These are phyloP conservation scores for Actinomortierella ambigua DNA, from an alignment of 371 early-diverging fungal species.

Conservation along the genomic window DNA sequence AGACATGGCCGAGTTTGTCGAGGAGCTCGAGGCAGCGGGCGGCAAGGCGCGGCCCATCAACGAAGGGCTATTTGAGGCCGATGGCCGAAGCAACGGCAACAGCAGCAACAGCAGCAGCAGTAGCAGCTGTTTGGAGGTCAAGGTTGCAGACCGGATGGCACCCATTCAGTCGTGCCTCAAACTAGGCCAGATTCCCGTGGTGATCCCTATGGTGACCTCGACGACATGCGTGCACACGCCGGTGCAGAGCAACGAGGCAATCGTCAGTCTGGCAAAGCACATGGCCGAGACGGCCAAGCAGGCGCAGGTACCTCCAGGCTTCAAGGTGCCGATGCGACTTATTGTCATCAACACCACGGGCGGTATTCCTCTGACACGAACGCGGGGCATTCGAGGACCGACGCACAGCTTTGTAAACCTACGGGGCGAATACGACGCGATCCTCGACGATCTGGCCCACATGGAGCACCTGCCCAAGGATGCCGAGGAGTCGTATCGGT, in stretches of 20 bases:
- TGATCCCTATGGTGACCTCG: constrained; percentile 49
- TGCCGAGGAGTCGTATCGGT: constrained; percentile 48
- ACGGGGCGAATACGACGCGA: constrained; percentile 59
- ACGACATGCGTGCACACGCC: constrained; percentile 30
- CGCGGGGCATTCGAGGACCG: constrained; percentile 48
- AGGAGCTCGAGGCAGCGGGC: constrained; percentile 78
- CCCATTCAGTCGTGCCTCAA: constrained; percentile 36
- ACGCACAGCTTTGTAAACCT: constrained; percentile 70
- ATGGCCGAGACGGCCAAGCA: constrained; percentile 29
- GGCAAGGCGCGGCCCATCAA: constrained; percentile 74
- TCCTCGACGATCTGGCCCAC: constrained; percentile 48
- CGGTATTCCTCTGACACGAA: constrained; percentile 52
- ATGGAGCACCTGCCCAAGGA: constrained; percentile 49
- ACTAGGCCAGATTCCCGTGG: constrained; percentile 52
- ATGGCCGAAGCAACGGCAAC: constrained; percentile 3
- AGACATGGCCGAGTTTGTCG: constrained; percentile 67
- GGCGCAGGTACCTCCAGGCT: constrained; percentile 3
- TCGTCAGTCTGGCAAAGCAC: constrained; percentile 51
- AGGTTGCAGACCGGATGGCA: constrained; percentile 35
- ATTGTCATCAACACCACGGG: constrained; percentile 60
- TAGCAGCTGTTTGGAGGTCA: constrained; percentile 18
- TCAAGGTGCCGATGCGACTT: constrained; percentile 47
- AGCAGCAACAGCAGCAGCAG: constrained; percentile 7
- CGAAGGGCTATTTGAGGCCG: constrained; percentile 53
- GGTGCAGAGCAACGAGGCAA: constrained; percentile 36